Evolutionary conservation across 176 grass and related monocot genomes (phyloP).

Genomic region (Avena insularis): DNA sequence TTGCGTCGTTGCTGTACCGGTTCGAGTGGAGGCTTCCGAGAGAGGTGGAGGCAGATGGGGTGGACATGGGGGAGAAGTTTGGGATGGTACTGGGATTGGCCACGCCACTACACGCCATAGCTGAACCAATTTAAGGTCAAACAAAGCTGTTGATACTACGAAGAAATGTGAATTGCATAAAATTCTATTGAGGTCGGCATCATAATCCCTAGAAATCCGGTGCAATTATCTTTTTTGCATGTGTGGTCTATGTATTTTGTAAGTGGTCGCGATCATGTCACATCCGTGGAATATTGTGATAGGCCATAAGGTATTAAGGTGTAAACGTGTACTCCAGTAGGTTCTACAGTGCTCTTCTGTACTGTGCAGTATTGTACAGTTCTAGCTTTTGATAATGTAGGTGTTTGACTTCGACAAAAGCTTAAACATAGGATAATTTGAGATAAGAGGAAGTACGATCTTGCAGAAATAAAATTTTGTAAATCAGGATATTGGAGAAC

Average conservation of each 20-base stretch:
- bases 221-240: neutral
- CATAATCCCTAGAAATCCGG: neutral
- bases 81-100: neutral
- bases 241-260: neutral
- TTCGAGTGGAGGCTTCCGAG: conserved; percentile 56
- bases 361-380: neutral
- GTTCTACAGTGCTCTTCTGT: no score
- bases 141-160: neutral
- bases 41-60: neutral
- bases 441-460: neutral
- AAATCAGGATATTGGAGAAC: neutral
- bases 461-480: neutral
- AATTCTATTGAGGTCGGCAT: neutral
- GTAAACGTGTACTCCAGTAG: no score
- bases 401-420: neutral
- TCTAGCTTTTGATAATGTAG: neutral
- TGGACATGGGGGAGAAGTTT: conserved; percentile 42
- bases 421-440: neutral
- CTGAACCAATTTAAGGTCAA: conserved; percentile 3
- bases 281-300: neutral
- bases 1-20: conserved; percentile 40
- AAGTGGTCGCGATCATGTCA: neutral
- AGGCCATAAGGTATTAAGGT: no score
- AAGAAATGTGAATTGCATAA: neutral
- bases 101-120: conserved; percentile 29